Percentiles rank a stretch among this genome's conserved stretches.
Evolutionary conservation across 805 yeast species (phyloP).

Genomic region (Hanseniaspora lindneri): DNA sequence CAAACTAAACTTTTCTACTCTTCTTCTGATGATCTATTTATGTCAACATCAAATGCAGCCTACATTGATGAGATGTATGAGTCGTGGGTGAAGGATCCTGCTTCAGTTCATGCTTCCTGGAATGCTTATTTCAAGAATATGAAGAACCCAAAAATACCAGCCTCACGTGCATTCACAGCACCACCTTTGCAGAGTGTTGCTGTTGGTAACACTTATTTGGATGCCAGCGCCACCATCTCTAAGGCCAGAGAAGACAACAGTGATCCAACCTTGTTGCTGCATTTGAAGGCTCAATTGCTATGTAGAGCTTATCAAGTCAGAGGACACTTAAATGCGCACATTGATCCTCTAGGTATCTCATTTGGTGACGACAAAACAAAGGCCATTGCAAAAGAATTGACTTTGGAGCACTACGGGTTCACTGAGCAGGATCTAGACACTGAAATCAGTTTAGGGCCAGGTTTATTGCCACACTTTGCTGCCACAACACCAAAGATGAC

Average conservation of each 20-base stretch:
- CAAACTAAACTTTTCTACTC: not conserved
- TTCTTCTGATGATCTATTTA: conserved; percentile 48
- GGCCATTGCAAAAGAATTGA: conserved; percentile 69
- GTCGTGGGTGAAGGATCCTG: conserved; percentile 86
- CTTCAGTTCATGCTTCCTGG: conserved; percentile 92
- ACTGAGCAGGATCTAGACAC: conserved; percentile 72
- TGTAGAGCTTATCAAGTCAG: conserved; percentile 98
- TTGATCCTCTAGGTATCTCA: conserved; percentile 89
- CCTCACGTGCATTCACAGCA: conserved; percentile 68
- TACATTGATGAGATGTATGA: conserved; percentile 97
- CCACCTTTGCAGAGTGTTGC: conserved; percentile 56
- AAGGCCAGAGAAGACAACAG: conserved; percentile 25
- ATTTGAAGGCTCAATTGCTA: conserved; percentile 86
- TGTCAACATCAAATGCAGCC: conserved; percentile 73
- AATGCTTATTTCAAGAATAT: conserved; percentile 89
- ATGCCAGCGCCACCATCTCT: conserved; percentile 23
- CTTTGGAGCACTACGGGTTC: conserved; percentile 86
- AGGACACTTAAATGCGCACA: conserved; percentile 90
- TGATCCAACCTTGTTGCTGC: conserved; percentile 62
- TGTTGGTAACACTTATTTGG: conserved; percentile 18
- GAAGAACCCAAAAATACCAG: conserved; percentile 55
- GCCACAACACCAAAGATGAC: conserved; percentile 49
- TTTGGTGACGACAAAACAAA: conserved; percentile 54
- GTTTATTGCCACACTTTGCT: conserved; percentile 87
- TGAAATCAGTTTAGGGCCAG: conserved; percentile 88